Evolutionary conservation across 805 yeast species (phyloP), one percentile per base, ranked within the genome.

Genomic region (Lipomyces yamadae): DNA sequence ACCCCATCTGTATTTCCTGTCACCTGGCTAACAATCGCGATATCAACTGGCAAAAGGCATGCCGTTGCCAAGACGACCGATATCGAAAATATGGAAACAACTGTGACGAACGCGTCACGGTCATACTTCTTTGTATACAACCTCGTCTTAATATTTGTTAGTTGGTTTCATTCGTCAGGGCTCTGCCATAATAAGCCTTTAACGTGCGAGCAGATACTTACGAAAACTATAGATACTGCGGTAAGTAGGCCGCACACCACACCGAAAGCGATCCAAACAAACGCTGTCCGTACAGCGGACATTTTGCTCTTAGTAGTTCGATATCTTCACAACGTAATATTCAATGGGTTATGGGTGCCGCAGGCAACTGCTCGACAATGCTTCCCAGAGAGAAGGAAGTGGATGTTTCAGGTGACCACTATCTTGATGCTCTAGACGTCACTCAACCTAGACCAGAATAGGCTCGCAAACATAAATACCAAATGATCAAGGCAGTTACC

Each of bases 191-290:
- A 15, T 7, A n/a, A 42, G 48, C 39, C 45, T n/a, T 56, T 18
- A 11, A 24, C 15, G 39, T n/a, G 29, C 15, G 39, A 15, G 29
- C 15, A 3, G 37, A 11, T 15, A 63, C 72, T 33, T 57, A 70
- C 72, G 42, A 66, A 70, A 4, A 68, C 45, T 42, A 68, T 61
- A 6, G 72, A 68, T 7, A 70, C 55, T 11, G 63, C 58, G 4
- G 69, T 63, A 7, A 70, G 64, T 32, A 70, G 33, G 1, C 65
- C 72, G 50, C 68, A 70, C 3, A 66, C 72, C 35, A 68, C 72
- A 52, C 69, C 72, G 39, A 70, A 70, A n/a, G 72, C 72, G 52
- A 70, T 68, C 72, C 72, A 70, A 24, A 68, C 64, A 54, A 68
- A 68, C 7, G 71, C 68, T 45, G 70, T 68, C 37, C 69, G 66